Base-by-base conservation (phyloP, 78 protist genomes). In the Dictyostelium discoideum region DNA sequence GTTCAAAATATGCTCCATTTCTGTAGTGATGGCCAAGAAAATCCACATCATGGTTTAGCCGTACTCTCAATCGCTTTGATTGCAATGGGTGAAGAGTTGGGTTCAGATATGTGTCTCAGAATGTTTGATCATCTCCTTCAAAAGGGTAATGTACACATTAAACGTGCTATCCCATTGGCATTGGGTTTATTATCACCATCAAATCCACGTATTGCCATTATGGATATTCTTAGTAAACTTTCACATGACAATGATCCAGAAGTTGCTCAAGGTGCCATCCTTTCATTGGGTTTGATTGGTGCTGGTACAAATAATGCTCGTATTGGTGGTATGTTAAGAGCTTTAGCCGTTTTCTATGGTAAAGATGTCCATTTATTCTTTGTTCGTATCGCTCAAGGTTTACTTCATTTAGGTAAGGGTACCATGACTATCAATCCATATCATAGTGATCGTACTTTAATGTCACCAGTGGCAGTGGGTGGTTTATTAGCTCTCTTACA, bases 291-390 rank as follows among this genome's bases (percentile, higher is more conserved):
- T 57, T 73, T 98, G 20, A 85, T 98, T 24, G 98, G 98, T 14
- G 98, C 98, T 3, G 99, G 99, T 77, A 99, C 99, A 3, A 99
- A 99, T 95, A 98, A 99, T 79, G 96, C 99, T 1, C 95, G 99
- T 26, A 92, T 98, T 8, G 99, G 99, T n/a, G 46, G 60, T 67
- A 77, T 97, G 87, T 92, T 99, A 24, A 96, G 99, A 40, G 94
- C 97, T 20, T 96, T 99, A 74, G 97, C 99, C 26, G 83, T 77
- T 60, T 99, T 93, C 89, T 98, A 98, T 92, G 22, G 40, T 32
- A 96, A 93, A 97, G 97, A 96, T 39, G 54, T 90, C 63, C 72
- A 78, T 81, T 48, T 98, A 46, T 98, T 98, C 79, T 69, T 96
- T 72, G 98, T 98, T 57, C 76, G 99, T 18, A 37, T 98, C 14